Conservation (phyloP, 805 yeast genomes). For the Wickerhamiella vanderwaltii region DNA sequence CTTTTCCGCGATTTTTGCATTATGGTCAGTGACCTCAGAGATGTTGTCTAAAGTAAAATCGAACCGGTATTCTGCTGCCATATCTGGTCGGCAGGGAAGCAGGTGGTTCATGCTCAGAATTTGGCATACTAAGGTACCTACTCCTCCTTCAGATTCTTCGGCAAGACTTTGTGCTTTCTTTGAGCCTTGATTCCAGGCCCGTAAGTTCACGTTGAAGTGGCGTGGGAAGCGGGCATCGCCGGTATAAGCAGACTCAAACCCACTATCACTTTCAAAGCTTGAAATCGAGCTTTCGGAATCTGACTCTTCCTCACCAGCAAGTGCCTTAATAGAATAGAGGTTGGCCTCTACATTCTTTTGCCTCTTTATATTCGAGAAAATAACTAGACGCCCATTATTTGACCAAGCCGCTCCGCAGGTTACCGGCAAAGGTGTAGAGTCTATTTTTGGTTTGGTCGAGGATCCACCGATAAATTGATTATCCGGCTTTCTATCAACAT, state of each 20-base stretch:
- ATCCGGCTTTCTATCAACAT: constrained; percentile 10
- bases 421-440: constrained; percentile 82
- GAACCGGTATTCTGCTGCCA: constrained; percentile 32
- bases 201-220: neutral
- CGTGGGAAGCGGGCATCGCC: constrained; percentile 16
- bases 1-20: constrained; percentile 55
- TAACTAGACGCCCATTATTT: constrained; percentile 60
- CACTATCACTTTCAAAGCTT: constrained; percentile 15
- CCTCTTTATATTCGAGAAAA: constrained; percentile 59
- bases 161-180: neutral
- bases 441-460: constrained; percentile 34
- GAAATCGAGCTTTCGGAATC: constrained; percentile 6
- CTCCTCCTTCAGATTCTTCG: constrained; percentile 1
- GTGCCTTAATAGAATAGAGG: constrained; percentile 14
- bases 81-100: constrained; percentile 62
- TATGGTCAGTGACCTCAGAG: constrained; percentile 51
- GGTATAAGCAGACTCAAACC: neutral
- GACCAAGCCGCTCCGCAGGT: constrained; percentile 92
- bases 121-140: neutral
- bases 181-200: neutral
- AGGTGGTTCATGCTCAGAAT: constrained; percentile 53
- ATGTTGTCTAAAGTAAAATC: constrained; percentile 36
- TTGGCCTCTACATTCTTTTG: constrained; percentile 20
- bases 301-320: constrained; percentile 18
- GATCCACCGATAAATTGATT: constrained; percentile 6